These are phyloP conservation scores for Chaetomium strumarium DNA, from an alignment of 2,329 filamentous ascomycete species.

Conservation along the genomic window DNA sequence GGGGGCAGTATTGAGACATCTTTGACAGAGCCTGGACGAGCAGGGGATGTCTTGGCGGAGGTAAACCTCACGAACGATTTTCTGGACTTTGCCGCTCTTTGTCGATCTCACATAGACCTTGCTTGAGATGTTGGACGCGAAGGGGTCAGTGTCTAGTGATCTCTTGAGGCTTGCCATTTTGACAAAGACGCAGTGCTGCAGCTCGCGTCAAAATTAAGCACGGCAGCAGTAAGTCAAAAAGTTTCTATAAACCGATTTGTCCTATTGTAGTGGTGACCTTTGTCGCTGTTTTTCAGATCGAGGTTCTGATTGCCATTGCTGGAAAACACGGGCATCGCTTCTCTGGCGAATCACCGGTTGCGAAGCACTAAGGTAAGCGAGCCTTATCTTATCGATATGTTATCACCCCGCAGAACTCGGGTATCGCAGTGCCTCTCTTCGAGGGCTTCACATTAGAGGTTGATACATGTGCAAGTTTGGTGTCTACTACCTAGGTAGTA, in stretches of 20 bases:
- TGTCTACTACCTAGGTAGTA: too few relatives aligned
- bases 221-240: too few relatives aligned
- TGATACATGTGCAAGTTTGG: too few relatives aligned
- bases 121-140: constrained; percentile 75
- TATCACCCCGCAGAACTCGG: not conserved
- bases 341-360: not conserved
- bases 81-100: constrained; percentile 94
- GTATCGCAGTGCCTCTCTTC: too few relatives aligned
- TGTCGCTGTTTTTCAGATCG: not conserved
- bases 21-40: constrained; percentile 80
- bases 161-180: constrained; percentile 62
- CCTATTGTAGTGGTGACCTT: not conserved
- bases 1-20: constrained; percentile 69
- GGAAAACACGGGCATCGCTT: not conserved
- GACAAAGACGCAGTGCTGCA: not conserved
- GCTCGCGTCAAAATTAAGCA: not conserved
- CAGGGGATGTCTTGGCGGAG: constrained; percentile 95
- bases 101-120: constrained; percentile 95
- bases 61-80: constrained; percentile 96
- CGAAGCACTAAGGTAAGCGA: not conserved
- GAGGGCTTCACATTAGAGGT: not conserved
- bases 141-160: constrained; percentile 45
- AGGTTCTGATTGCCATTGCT: not conserved
- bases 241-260: not conserved
- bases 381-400: constrained; percentile 12